Evolutionary conservation across 305 asterid species (phyloP).

Genomic region (Fraxinus dipetala): DNA sequence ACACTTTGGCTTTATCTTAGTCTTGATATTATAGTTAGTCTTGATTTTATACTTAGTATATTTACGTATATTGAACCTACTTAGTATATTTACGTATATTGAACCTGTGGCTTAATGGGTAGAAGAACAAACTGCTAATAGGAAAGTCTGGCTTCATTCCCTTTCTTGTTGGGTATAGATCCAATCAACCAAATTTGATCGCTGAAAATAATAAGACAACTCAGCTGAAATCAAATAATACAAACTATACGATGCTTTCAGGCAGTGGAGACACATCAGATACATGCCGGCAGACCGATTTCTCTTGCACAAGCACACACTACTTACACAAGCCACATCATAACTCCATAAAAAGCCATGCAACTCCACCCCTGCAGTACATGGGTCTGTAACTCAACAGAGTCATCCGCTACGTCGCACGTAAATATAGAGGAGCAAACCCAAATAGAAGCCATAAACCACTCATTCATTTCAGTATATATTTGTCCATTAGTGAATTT

Average conservation of each 20-base stretch:
- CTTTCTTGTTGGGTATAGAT: background rate
- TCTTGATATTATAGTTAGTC: background rate
- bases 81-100: background rate
- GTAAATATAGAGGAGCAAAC: background rate
- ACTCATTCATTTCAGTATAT: background rate
- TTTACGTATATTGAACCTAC: background rate
- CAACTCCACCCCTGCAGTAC: background rate
- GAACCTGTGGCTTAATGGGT: background rate
- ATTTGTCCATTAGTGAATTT: background rate
- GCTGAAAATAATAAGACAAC: background rate
- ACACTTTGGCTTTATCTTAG: background rate
- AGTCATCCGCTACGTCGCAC: background rate
- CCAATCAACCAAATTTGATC: background rate
- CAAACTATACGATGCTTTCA: background rate
- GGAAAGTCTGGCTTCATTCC: background rate
- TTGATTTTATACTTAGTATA: background rate
- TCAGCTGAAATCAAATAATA: background rate
- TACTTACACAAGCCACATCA: background rate
- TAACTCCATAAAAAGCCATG: background rate
- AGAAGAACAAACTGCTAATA: background rate
- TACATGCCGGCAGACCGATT: background rate
- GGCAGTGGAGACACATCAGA: background rate
- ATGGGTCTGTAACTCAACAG: background rate
- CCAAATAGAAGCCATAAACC: background rate
- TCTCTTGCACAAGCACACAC: background rate